phyloP scores from a whole-genome alignment of 768 basidiomycete species.

The Boletus insuetus region DNA sequence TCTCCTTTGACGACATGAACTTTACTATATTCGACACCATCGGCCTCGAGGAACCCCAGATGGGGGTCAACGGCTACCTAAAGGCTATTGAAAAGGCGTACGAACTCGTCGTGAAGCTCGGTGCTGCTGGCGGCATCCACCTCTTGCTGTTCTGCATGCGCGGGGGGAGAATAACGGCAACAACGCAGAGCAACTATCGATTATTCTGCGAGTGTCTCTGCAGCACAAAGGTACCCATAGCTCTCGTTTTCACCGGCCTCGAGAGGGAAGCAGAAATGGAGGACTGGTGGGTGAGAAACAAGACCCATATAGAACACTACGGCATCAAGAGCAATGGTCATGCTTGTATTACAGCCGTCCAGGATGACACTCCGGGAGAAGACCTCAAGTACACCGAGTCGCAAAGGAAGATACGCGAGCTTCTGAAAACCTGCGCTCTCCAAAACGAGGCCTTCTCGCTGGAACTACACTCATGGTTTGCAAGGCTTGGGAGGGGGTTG shows the following conservation, averaged over 20 bases:
- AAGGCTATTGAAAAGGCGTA: slow-evolving; percentile 29
- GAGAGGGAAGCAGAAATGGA: slow-evolving; percentile 34
- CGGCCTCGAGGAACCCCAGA: slow-evolving; percentile 34
- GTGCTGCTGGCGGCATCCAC: slow-evolving; percentile 34
- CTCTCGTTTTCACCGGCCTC: slow-evolving; percentile 42
- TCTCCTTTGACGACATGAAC: slow-evolving; percentile 17
- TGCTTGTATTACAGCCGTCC: slow-evolving; percentile 31
- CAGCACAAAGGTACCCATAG: slow-evolving; percentile 34
- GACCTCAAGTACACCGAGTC: slow-evolving; percentile 25
- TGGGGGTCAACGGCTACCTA: slow-evolving; percentile 28
- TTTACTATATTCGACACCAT: slow-evolving; percentile 34
- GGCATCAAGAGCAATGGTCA: slow-evolving; percentile 30
- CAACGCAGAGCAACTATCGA: slow-evolving; percentile 37
- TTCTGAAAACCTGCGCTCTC: slow-evolving; percentile 18
- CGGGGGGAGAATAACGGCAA: slow-evolving; percentile 36
- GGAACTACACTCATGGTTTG: slow-evolving; percentile 21
- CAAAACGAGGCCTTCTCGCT: slow-evolving; percentile 8
- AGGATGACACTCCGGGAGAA: slow-evolving; percentile 19
- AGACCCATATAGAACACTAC: slow-evolving; percentile 16
- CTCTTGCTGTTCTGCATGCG: slow-evolving; percentile 44
- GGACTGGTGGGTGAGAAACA: slow-evolving; percentile 35
- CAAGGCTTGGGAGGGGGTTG: slow-evolving; percentile 10
- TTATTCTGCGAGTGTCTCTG: slow-evolving; percentile 42
- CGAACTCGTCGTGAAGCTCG: slow-evolving; percentile 33
- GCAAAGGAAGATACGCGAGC: slow-evolving; percentile 14